A percentile compares a stretch with the other conserved stretches of the same genome.
Conservation (phyloP, 306 rosid genomes). For the Adenanthera pavonina region DNA sequence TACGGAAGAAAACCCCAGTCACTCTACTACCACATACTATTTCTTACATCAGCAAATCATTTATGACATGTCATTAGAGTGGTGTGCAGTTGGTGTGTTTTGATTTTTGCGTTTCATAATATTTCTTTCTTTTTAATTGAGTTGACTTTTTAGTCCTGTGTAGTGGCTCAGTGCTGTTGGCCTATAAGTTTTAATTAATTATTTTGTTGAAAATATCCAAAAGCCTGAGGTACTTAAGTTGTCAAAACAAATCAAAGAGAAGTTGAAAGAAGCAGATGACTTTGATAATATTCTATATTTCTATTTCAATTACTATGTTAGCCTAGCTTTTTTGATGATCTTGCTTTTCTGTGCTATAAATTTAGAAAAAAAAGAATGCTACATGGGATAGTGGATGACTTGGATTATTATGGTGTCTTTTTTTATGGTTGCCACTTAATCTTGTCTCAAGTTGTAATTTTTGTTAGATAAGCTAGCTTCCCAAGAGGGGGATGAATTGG, state of each 20-base stretch:
- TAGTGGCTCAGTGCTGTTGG: neutral
- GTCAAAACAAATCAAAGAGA: conserved; percentile 84
- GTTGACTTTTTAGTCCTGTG: conserved; percentile 45
- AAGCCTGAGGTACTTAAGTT: conserved; percentile 80
- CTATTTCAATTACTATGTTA: conserved; percentile 7
- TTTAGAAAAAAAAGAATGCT: neutral
- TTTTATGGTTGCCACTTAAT: neutral
- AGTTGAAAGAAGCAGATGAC: conserved; percentile 90
- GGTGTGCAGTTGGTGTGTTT: neutral
- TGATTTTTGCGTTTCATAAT: conserved; percentile 1
- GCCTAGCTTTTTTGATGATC: neutral
- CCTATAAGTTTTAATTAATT: neutral
- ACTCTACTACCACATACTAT: neutral
- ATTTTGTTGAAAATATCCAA: conserved; percentile 47
- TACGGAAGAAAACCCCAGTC: neutral
- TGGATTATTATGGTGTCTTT: neutral
- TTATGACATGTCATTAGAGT: neutral
- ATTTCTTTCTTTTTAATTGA: conserved; percentile 57
- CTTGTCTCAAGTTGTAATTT: conserved; percentile 19
- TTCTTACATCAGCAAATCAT: neutral
- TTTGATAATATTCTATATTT: conserved; percentile 56
- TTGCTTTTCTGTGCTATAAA: neutral
- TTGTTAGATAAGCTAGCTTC: too few relatives aligned
- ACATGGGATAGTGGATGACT: neutral
- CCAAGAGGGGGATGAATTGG: too few relatives aligned